Evolutionary conservation across 257 asterid genomes (phyloP), one percentile per base, ranked within the genome.

Genomic region (Capsicum baccatum): DNA sequence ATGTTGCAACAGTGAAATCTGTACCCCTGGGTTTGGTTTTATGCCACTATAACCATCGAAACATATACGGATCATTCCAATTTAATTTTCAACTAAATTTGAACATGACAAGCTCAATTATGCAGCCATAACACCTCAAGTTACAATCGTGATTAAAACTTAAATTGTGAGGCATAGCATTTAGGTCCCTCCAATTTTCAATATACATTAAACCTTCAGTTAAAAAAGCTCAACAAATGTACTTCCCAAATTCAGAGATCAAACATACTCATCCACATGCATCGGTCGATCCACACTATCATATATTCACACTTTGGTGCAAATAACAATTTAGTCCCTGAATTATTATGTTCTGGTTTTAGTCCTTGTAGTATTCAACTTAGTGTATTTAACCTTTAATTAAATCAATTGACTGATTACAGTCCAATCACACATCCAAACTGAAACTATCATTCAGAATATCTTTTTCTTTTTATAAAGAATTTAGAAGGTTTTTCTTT

Each of bases 211-310:
- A 11, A 14, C 10, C 21, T 21, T 21, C 21, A 21, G 21, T 21
- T 21, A 21, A 21, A 21, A 21, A 21, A 21, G 21, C 21, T 21
- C 21, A 76, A 5, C 1, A 33, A 52, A 76, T 21, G 81, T 14
- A 54, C 42, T 76, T 76, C 81, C 81, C 4, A 42, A 52, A 52
- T 52, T 26, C 63, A 48, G 15, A 48, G 55, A 81, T 52, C 68
- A 83, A n/a, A 15, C 52, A 68, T 47, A 68, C 39, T 67, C 6
- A 68, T 15, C 57, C 48, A 68, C 33, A 19, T 76, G 15, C 47
- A 52, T 52, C 16, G 59, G 44, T 76, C 50, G 85, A 83, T 83
- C 85, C 69, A 68, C 52, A 37, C 60, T 19, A 48, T 19, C 73
- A 15, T 3, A 79, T 37, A 19, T 67, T 67, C 76, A 67, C 42